phyloP scores from a whole-genome alignment of 1,284 basidiomycete genomes.

The Microstroma glucosiphilum region DNA sequence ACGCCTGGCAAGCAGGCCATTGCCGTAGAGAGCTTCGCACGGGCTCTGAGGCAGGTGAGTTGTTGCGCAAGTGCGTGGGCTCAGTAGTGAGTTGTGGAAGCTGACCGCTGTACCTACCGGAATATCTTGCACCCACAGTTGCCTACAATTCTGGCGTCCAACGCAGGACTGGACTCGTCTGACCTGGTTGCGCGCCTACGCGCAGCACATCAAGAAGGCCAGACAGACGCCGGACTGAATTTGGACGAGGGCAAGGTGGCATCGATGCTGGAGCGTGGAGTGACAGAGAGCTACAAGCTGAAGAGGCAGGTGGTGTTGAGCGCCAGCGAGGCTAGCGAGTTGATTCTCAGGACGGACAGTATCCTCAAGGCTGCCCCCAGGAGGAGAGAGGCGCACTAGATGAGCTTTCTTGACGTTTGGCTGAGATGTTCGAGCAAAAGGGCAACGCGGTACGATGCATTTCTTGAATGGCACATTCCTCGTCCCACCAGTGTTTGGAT shows the following conservation, averaged over 20 bases:
- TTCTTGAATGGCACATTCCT: no score
- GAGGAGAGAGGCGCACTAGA: conserved; percentile 56
- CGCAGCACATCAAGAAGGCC: conserved; percentile 89
- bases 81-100: neutral
- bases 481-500: no score
- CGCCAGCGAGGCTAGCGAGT: conserved; percentile 94
- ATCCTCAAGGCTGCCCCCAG: conserved; percentile 60
- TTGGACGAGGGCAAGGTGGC: conserved; percentile 79
- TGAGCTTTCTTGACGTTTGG: neutral
- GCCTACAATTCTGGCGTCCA: conserved; percentile 92
- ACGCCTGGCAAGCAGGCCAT: conserved; percentile 93
- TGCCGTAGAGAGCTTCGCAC: conserved; percentile 83
- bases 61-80: conserved; percentile 30
- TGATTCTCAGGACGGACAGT: conserved; percentile 81
- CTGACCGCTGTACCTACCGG: neutral
- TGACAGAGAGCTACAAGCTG: conserved; percentile 95
- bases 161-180: conserved; percentile 94
- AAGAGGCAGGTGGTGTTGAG: conserved; percentile 90
- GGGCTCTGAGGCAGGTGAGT: conserved; percentile 67
- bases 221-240: conserved; percentile 77
- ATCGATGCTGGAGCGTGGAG: conserved; percentile 78
- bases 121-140: conserved; percentile 55
- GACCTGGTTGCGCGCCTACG: conserved; percentile 84
- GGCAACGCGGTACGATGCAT: no score
- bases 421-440: no score